A percentile compares a stretch with the other conserved stretches of the same genome.
Conservation (phyloP, 257 asterid species). For the Ophiorrhiza pumila region DNA sequence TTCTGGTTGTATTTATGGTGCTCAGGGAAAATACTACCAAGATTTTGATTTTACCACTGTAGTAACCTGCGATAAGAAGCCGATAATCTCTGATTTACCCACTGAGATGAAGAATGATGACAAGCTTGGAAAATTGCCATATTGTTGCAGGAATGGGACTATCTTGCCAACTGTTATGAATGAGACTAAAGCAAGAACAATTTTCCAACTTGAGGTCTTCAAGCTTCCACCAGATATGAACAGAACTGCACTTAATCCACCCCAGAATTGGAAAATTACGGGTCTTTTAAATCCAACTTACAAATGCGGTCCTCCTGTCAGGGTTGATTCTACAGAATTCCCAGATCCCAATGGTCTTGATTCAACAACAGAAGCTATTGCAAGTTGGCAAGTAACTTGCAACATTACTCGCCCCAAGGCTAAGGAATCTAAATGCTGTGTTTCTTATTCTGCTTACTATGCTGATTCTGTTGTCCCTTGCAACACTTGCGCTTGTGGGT, state of each 20-base stretch:
- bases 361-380: conserved; percentile 47
- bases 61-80: conserved; percentile 65
- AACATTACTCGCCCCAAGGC: conserved; percentile 69
- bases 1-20: conserved; percentile 75
- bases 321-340: conserved; percentile 60
- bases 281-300: conserved; percentile 73
- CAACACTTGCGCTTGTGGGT: conserved; percentile 89
- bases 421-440: conserved; percentile 60
- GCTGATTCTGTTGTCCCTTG: conserved; percentile 65
- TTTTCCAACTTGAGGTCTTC: conserved; percentile 77
- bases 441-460: conserved; percentile 79
- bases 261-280: conserved; percentile 69
- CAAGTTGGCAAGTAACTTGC: conserved; percentile 79
- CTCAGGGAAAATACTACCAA: conserved; percentile 71
- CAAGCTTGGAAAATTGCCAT: conserved; percentile 68
- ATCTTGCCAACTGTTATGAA: conserved; percentile 70
- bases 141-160: conserved; percentile 71
- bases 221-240: conserved; percentile 82
- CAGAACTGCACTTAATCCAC: conserved; percentile 69
- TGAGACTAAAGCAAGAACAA: conserved; percentile 56
- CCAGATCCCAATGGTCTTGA: conserved; percentile 70
- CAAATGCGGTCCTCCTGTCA: conserved; percentile 68
- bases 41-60: conserved; percentile 73
- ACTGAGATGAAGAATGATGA: conserved; percentile 57
- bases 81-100: conserved; percentile 73